A percentile compares a stretch with the other conserved stretches of the same genome.
These are phyloP conservation scores for Tulasnella sp. DNA, from an alignment of 768 basidiomycete genomes.

Conservation along the genomic window DNA sequence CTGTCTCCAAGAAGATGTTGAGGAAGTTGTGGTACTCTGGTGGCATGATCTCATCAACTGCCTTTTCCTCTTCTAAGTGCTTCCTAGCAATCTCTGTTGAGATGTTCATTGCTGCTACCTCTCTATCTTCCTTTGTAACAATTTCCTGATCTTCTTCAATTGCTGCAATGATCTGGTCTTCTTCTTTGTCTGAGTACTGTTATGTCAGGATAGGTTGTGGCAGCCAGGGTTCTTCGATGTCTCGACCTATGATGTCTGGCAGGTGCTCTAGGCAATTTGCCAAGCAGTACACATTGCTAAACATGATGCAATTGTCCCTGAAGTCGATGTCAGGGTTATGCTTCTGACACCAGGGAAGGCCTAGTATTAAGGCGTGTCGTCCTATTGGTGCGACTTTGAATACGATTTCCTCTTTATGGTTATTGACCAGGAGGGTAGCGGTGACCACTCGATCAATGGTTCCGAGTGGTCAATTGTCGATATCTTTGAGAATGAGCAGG, in stretches of 20 bases:
- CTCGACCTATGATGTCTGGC: background rate
- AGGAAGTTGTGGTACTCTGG: background rate
- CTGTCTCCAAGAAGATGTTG: background rate
- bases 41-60: background rate
- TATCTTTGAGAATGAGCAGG: no score
- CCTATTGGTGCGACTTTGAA: background rate
- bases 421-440: background rate
- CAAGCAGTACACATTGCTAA: background rate
- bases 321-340: background rate
- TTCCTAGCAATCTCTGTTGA: no score
- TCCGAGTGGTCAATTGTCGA: background rate
- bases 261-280: background rate
- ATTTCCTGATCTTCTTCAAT: no score
- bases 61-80: background rate
- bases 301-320: background rate
- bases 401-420: background rate
- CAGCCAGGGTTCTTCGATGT: background rate
- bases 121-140: no score
- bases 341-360: background rate
- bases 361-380: background rate
- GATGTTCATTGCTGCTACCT: no score
- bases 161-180: no score
- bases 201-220: no score
- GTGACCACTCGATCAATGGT: background rate
- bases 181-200: no score